phyloP scores from a whole-genome alignment of 1,284 basidiomycete species.

The Athelia psychrophila region DNA sequence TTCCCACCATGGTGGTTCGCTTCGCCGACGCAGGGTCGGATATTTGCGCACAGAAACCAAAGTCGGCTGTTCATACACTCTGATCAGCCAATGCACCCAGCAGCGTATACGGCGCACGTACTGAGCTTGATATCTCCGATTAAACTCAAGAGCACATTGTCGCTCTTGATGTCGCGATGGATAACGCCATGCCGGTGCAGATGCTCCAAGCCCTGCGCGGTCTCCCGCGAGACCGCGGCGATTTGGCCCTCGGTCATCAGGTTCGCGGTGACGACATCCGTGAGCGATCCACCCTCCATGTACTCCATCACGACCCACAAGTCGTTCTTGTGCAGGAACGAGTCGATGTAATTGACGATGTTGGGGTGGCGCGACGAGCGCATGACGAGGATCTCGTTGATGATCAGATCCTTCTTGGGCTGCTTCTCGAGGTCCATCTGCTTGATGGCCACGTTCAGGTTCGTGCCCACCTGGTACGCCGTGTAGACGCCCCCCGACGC shows the following conservation, averaged over 20 bases:
- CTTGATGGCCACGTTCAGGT: constrained; percentile 96
- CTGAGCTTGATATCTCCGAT: constrained; percentile 97
- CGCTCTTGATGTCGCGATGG: constrained; percentile 97
- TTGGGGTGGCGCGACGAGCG: constrained; percentile 94
- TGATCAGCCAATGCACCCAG: constrained; percentile 1
- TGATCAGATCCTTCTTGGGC: constrained; percentile 99
- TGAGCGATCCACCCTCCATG: constrained; percentile 94
- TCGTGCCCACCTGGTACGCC: constrained; percentile 94
- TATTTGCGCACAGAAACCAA: constrained; percentile 98
- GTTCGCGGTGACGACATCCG: constrained; percentile 96
- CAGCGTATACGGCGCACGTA: constrained; percentile 41
- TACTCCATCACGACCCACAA: constrained; percentile 99
- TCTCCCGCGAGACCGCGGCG: constrained; percentile 90
- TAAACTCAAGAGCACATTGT: constrained; percentile 92
- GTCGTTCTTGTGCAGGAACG: constrained; percentile 96
- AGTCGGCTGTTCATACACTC: constrained; percentile 70
- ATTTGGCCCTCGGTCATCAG: constrained; percentile 96
- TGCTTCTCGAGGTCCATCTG: constrained; percentile 99
- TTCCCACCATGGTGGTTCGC: constrained; percentile 99
- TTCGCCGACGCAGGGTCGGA: constrained; percentile 89
- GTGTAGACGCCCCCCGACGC: constrained; percentile 98
- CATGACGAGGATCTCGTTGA: constrained; percentile 99
- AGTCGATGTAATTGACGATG: constrained; percentile 99
- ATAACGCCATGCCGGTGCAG: constrained; percentile 94
- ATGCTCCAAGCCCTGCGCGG: constrained; percentile 88